phyloP scores from a whole-genome alignment of 2,329 filamentous ascomycete genomes.

The Phialophora macrospora region DNA sequence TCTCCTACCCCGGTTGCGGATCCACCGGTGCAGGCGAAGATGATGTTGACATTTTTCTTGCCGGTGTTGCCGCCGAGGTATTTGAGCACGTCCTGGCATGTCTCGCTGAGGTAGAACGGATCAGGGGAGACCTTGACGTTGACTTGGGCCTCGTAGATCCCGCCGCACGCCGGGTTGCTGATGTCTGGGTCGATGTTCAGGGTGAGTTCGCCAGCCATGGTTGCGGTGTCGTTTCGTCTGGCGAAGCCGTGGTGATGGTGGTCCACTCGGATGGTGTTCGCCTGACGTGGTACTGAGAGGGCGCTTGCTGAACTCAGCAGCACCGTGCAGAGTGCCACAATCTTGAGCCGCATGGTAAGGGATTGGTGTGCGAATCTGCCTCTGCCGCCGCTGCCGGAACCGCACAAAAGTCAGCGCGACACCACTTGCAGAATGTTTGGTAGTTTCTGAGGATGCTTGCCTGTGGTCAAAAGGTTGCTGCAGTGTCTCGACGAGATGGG shows the following conservation, averaged over 20 bases:
- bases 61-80: constrained; percentile 29
- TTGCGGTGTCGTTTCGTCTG: constrained; percentile 2
- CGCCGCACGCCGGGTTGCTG: constrained; percentile 36
- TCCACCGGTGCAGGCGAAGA: constrained; percentile 23
- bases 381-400: neutral
- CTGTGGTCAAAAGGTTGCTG: neutral
- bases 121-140: constrained; percentile 26
- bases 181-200: constrained; percentile 41
- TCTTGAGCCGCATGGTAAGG: constrained; percentile 2
- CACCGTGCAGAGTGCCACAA: constrained; percentile 3
- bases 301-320: constrained; percentile 6
- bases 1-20: constrained; percentile 19
- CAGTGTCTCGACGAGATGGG: neutral
- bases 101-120: constrained; percentile 26
- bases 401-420: neutral
- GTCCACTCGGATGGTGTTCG: neutral
- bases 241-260: neutral
- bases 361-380: neutral
- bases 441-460: neutral
- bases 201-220: constrained; percentile 1
- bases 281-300: constrained; percentile 8
- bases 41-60: constrained; percentile 25
- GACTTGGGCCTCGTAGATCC: constrained; percentile 29
- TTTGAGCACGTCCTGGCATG: constrained; percentile 23
- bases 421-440: constrained; percentile 8